Conservation (phyloP, 1,284 basidiomycete species). For the Mrakiaceae sp. region DNA sequence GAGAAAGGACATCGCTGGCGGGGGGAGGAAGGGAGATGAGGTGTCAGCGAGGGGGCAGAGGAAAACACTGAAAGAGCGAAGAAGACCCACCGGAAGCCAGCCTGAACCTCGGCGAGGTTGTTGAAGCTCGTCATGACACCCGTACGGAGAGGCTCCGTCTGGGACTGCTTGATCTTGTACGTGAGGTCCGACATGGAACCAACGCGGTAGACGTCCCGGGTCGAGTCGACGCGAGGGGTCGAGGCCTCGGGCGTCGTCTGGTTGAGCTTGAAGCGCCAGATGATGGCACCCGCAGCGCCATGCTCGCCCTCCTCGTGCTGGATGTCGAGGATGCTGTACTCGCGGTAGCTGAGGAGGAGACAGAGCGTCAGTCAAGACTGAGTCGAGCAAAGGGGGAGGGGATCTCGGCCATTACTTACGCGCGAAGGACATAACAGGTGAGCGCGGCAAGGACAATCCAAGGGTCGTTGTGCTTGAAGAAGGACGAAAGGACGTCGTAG, state of each 20-base stretch:
- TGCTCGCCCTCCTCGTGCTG: conserved; percentile 78
- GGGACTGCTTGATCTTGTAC: conserved; percentile 68
- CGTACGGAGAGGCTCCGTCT: conserved; percentile 73
- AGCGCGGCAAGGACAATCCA: conserved; percentile 83
- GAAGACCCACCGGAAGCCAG: conserved; percentile 53
- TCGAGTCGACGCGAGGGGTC: conserved; percentile 58
- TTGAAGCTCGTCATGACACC: conserved; percentile 85
- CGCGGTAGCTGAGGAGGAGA: conserved; percentile 51
- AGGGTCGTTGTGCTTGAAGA: conserved; percentile 79
- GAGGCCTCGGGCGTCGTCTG: conserved; percentile 69
- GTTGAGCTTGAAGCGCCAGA: conserved; percentile 82
- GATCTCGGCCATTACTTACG: neutral
- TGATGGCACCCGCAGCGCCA: conserved; percentile 54
- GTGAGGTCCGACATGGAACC: conserved; percentile 88
- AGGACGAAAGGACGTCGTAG: conserved; percentile 90
- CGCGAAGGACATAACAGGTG: conserved; percentile 71
- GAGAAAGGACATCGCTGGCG: conserved; percentile 45
- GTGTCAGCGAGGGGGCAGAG: neutral
- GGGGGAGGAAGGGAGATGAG: neutral
- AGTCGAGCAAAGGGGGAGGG: conserved; percentile 40
- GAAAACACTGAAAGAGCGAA: conserved; percentile 33
- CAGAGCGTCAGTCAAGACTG: conserved; percentile 36
- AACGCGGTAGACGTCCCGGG: conserved; percentile 43
- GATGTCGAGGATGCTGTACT: conserved; percentile 78
- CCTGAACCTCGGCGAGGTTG: conserved; percentile 55